Base-by-base conservation (phyloP, 768 basidiomycete genomes). In the Pholiota conissans region DNA sequence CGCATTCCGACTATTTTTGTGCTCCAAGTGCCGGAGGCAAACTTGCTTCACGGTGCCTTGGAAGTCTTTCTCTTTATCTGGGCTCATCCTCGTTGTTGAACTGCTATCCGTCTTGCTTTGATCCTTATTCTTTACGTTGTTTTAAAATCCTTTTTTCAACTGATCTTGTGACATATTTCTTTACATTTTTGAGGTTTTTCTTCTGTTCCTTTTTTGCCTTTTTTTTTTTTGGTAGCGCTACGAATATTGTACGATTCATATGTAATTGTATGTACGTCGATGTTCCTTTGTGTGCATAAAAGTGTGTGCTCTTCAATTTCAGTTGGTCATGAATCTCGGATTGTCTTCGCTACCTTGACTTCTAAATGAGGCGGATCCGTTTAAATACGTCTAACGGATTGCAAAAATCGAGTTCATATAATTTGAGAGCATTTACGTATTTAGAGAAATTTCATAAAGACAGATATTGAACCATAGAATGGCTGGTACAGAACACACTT, bases 21-120 rank as follows among this genome's bases (percentile, higher is more conserved):
- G n/a, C n/a, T n/a, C 27, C 47, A 29, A 27, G 18, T 48, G n/a
- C n/a, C n/a, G n/a, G n/a, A n/a, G n/a, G n/a, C n/a, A n/a, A n/a
- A n/a, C n/a, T n/a, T n/a, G n/a, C n/a, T n/a, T n/a, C 47, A 22
- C 7, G 47, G 27, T 49, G 8, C 47, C 18, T 30, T 16, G 9
- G 32, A 27, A n/a, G n/a, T 35, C 11, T 22, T 5, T 26, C 32
- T 35, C 16, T 34, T n/a, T 22, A 13, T 35, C 34, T 32, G n/a
- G 29, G 30, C 35, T 35, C 20, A 27, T 26, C n/a, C 11, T 26
- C 7, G 16, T 34, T 3, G 24, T n/a, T n/a, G n/a, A 37, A 26
- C 24, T 52, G 34, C 35, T 37, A 16, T 52, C 35, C 39, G 39
- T n/a, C 35, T 6, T 37, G 50, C 50, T 52, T 52, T 52, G 50